Conservation (phyloP, 2,329 filamentous ascomycete species). For the Penicillium sp. region DNA sequence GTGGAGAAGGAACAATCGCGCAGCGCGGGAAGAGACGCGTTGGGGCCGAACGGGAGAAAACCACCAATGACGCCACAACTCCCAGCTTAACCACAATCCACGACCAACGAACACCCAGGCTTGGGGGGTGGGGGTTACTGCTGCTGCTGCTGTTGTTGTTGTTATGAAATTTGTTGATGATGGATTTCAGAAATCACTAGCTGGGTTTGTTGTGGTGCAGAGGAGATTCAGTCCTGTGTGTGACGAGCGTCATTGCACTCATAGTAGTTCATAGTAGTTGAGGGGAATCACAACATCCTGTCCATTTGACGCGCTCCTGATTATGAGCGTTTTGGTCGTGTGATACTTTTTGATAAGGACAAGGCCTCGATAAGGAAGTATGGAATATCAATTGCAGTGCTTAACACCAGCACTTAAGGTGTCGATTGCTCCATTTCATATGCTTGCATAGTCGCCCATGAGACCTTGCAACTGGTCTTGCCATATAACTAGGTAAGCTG, state of each 20-base stretch:
- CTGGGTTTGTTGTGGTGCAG: background rate
- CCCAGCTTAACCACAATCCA: background rate
- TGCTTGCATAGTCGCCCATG: no score
- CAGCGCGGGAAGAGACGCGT: constrained; percentile 30
- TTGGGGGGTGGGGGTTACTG: background rate
- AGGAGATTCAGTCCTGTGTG: background rate
- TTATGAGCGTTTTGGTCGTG: background rate
- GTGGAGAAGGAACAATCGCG: constrained; percentile 32
- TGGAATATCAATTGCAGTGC: no score
- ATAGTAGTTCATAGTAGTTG: background rate
- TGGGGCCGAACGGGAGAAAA: constrained; percentile 18
- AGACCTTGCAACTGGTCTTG: no score
- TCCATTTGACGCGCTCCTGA: background rate
- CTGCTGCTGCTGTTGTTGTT: no score
- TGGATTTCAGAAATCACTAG: background rate
- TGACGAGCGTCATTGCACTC: background rate
- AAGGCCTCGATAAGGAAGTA: no score
- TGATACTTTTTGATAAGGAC: no score
- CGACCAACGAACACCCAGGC: background rate
- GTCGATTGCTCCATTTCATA: no score
- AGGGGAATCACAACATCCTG: background rate
- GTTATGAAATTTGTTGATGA: background rate
- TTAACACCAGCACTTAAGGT: no score
- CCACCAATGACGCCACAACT: constrained; percentile 25
- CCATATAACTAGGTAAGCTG: no score